Evolutionary conservation across 192 early-diverging fungal species (phyloP), one percentile per base, ranked within the genome.

Genomic region (Coemansia sp.): DNA sequence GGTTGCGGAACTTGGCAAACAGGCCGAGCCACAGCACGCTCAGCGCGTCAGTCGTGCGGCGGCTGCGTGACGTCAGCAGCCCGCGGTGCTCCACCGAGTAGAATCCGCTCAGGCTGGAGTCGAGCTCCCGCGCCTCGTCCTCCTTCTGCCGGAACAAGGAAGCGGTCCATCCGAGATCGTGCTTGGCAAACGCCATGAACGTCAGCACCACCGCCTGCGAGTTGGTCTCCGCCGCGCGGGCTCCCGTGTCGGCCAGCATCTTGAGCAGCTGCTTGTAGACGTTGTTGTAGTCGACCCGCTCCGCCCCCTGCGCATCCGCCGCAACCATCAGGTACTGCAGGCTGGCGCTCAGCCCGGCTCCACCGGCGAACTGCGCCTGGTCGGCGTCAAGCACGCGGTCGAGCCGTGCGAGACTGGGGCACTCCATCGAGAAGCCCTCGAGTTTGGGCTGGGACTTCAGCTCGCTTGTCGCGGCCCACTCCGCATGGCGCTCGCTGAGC

Each of bases 211-310:
- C 53, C 3, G 88, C 78, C 33, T 77, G 77, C 29, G 87, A 83
- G 60, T 89, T 87, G 41, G 84, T 72, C 69, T 93, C 93, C 7
- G 87, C 89, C 11, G 91, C 70, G 14, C 72, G 73, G 0, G 88
- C 87, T 3, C 81, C 77, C 0, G 87, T 74, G 36, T 90, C 87
- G 5, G 78, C 77, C 16, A 93, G 45, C 31, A 87, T 83, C 63
- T 86, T 88, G 48, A 92, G 72, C 10, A 93, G 61, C 63, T 86
- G 76, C 14, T 77, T 79, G 68, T 87, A 87, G 60, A 89, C 85
- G 72, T 93, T 92, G 79, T 88, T 85, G 70, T 89, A 88, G 65
- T 93, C 90, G 50, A 88, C 78, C n/a, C 84, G 76, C 42, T 87
- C 87, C 5, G 70, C 59, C 44, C 73, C 81, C 3, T 65, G 79